Evolutionary conservation across 495 filamentous ascomycete species (phyloP).

Genomic region (Aspergillus campestris): DNA sequence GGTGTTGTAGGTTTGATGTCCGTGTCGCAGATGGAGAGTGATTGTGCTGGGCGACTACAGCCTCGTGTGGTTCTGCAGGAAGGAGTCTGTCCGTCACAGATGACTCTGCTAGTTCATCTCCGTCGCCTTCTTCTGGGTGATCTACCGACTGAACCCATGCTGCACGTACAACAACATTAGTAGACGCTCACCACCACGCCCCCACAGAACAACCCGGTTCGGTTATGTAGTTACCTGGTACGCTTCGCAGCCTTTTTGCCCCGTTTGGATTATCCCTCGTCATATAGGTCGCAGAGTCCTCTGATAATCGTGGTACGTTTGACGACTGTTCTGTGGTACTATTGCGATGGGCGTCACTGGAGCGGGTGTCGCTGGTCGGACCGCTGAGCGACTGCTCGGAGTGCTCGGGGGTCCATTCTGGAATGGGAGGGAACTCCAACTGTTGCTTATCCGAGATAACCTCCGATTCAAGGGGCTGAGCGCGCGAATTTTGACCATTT

Average conservation of each 20-base stretch:
- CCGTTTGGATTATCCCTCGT: too few species aligned
- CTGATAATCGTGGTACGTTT: conserved; percentile 11
- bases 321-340: conserved; percentile 15
- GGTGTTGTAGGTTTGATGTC: conserved; percentile 8
- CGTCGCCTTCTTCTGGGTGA: conserved; percentile 14
- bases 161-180: conserved; percentile 13
- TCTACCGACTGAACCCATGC: conserved; percentile 36
- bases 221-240: too few species aligned
- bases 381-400: conserved; percentile 4
- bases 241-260: too few species aligned
- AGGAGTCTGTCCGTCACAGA: conserved; percentile 27
- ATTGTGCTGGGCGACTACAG: conserved; percentile 53
- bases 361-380: conserved; percentile 17
- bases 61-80: conserved; percentile 39
- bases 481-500: conserved; percentile 17
- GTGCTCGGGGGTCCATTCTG: conserved; percentile 10
- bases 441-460: conserved; percentile 6
- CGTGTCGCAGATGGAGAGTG: conserved; percentile 39
- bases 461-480: conserved; percentile 8
- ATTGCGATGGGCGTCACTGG: conserved; percentile 12
- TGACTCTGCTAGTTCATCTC: conserved; percentile 10
- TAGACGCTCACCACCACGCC: conserved; percentile 7
- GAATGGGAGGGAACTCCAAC: conserved; percentile 13
- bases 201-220: background rate
- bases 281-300: conserved; percentile 4